Evolutionary conservation across 2,329 filamentous ascomycete genomes (phyloP).

Genomic region (Aspergillus eucalypticola): DNA sequence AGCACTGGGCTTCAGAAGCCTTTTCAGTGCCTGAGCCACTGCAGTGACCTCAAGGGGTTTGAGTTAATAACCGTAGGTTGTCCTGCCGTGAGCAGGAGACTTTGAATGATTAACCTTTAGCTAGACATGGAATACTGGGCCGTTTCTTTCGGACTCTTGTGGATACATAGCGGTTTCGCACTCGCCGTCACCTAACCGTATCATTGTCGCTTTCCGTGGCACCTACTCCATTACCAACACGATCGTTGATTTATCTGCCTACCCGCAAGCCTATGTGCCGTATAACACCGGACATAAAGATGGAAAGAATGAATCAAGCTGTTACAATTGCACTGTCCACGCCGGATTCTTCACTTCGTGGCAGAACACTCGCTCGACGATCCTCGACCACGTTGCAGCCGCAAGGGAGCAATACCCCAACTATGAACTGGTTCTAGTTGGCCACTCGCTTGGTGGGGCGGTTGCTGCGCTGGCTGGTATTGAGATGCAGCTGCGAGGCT

Average conservation of each 20-base stretch:
- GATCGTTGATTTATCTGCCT: constrained; percentile 82
- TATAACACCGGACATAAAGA: constrained; percentile 63
- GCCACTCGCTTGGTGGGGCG: constrained; percentile 89
- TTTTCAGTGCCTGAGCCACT: constrained; percentile 82
- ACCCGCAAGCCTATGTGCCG: constrained; percentile 86
- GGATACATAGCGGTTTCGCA: constrained; percentile 93
- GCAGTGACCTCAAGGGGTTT: constrained; percentile 77
- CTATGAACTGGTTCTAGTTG: constrained; percentile 76
- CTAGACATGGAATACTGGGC: constrained; percentile 84
- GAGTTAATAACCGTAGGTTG: constrained; percentile 65
- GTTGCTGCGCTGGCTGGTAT: constrained; percentile 84
- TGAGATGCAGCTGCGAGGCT: constrained; percentile 76
- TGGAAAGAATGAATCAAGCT: constrained; percentile 55
- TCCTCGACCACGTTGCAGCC: constrained; percentile 67
- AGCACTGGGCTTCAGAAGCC: constrained; percentile 77
- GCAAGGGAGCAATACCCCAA: constrained; percentile 64
- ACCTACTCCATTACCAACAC: constrained; percentile 94
- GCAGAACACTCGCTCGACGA: constrained; percentile 68
- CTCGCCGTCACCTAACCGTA: constrained; percentile 56
- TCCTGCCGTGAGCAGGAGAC: neutral
- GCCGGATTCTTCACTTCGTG: constrained; percentile 86
- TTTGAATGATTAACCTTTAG: neutral
- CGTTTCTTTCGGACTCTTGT: constrained; percentile 83
- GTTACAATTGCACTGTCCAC: constrained; percentile 88
- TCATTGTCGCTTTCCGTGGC: constrained; percentile 87